Conservation (phyloP, 1,284 basidiomycete species). For the Ganoderma boninense region DNA sequence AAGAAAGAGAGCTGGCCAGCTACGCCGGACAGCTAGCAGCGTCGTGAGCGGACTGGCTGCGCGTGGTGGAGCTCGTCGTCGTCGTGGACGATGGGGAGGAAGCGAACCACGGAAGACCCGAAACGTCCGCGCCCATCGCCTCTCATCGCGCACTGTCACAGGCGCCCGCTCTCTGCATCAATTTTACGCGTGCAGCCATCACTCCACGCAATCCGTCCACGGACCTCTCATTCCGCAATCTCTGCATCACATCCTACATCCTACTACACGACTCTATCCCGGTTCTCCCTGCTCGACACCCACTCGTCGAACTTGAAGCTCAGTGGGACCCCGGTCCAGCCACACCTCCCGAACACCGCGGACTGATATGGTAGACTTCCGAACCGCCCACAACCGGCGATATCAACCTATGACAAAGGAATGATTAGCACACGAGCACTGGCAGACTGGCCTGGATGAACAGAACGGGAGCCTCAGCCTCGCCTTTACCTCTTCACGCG, state of each 20-base stretch:
- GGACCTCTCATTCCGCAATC: neutral
- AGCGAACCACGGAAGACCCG: slow-evolving; percentile 26
- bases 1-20: slow-evolving; percentile 18
- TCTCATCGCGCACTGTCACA: slow-evolving; percentile 18
- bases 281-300: neutral
- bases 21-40: slow-evolving; percentile 27
- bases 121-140: slow-evolving; percentile 23
- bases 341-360: neutral
- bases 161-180: slow-evolving; percentile 14
- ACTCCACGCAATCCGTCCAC: neutral
- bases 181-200: slow-evolving; percentile 1
- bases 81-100: slow-evolving; percentile 31
- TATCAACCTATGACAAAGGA: slow-evolving; percentile 1
- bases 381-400: neutral
- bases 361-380: neutral
- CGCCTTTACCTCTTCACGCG: slow-evolving; percentile 83
- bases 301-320: neutral
- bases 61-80: slow-evolving; percentile 25
- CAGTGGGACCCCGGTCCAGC: no score
- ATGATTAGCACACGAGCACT: slow-evolving; percentile 15
- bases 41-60: slow-evolving; percentile 23
- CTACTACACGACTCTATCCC: no score
- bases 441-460: slow-evolving; percentile 8
- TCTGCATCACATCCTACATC: neutral
- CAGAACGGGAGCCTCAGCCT: slow-evolving; percentile 68